Evolutionary conservation across 2,329 filamentous ascomycete genomes (phyloP).

Genomic region (Emmonsiellopsis sp.): DNA sequence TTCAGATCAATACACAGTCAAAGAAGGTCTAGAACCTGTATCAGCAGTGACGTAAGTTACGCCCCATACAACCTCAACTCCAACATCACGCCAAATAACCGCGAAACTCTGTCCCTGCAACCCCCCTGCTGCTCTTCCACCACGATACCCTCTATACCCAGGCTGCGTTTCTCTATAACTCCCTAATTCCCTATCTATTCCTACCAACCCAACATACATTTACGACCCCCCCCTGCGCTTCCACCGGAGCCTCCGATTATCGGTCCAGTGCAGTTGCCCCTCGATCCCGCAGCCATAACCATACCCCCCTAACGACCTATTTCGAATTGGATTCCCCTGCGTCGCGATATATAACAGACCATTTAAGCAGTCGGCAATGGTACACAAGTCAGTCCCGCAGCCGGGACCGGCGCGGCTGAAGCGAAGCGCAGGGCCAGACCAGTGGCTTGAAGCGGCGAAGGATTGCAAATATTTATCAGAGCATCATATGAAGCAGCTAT

Average conservation of each 20-base stretch:
- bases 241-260: too few species aligned
- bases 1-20: not conserved
- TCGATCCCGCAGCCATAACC: too few species aligned
- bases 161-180: too few species aligned
- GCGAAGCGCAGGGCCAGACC: constrained; percentile 76
- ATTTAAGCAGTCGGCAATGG: constrained; percentile 18
- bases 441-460: constrained; percentile 95
- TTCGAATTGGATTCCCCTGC: not conserved
- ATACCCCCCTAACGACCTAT: not conserved
- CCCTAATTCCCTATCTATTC: too few species aligned
- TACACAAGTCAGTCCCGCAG: constrained; percentile 60
- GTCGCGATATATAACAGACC: not conserved
- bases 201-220: too few species aligned
- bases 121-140: not conserved
- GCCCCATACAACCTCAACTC: not conserved
- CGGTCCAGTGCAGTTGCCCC: too few species aligned
- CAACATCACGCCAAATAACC: not conserved
- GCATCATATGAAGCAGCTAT: constrained; percentile 94
- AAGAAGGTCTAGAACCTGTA: not conserved
- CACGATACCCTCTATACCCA: too few species aligned
- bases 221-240: too few species aligned
- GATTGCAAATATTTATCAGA: constrained; percentile 96
- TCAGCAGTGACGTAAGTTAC: not conserved
- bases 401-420: constrained; percentile 81
- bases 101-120: not conserved